Evolutionary conservation across 192 early-diverging fungal species (phyloP), one percentile per base, ranked within the genome.

Genomic region (Diversispora eburnea): DNA sequence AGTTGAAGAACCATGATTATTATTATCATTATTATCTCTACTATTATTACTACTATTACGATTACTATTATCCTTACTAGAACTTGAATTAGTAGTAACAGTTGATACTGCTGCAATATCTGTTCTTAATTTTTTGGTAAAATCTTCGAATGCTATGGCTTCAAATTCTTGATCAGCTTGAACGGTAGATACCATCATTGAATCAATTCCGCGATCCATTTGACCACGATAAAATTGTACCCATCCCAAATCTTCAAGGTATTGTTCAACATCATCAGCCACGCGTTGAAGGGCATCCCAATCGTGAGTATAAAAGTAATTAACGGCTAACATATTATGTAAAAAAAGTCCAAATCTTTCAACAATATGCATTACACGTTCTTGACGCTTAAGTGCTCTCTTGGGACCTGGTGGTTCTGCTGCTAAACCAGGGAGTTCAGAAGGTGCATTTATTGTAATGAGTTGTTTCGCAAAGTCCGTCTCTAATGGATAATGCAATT

Each of bases 161-260:
- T 73, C 58, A 64, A 73, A 73, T 47, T 73, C 72, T 45, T 63
- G 47, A 73, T 73, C 72, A 51, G 72, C 42, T 20, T 73, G 33
- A 9, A 73, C 72, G 1, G 72, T 73, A 17, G 72, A 54, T 5
- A 73, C 58, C 55, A 72, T 72, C 47, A 61, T 52, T 13, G 72
- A 73, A 64, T 73, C 72, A 20, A 73, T 73, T n/a, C 60, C 60
- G 17, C 48, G 58, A 72, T 72, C 56, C 60, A 64, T 73, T 52
- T 73, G 72, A 10, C 72, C 72, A 64, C 72, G 72, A 20, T 73
- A 73, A 73, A 73, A 73, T 51, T 73, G 60, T 33, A 73, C 72
- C 72, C 72, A 73, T 6, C 72, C 72, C 10, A 63, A 54, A 63
- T 73, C 72, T 20, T 73, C 72, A 4, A 73, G 41, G 60, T 73